Base-by-base conservation (phyloP, 768 basidiomycete species). In the Hydnomerulius pinastri region DNA sequence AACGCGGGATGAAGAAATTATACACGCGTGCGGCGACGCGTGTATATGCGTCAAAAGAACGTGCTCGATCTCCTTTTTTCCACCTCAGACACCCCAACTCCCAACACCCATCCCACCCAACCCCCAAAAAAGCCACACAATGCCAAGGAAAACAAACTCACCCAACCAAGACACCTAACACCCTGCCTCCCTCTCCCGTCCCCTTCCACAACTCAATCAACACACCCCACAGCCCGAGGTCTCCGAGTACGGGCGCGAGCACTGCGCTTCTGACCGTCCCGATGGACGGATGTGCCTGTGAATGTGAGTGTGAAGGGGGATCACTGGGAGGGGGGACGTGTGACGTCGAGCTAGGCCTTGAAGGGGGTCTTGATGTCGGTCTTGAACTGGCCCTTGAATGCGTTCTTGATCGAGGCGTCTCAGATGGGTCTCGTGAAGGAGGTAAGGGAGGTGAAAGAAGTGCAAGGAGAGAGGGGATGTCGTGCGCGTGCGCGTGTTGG, bases 171-270 rank as follows among this genome's bases (percentile, higher is more conserved):
- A 66, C 38, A 4, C 60, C 56, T 18, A 69, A 48, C 4, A 61
- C 53, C 48, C 41, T 67, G 11, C 35, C 55, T 5, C 49, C 54
- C 15, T 70, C 53, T 7, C 59, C 54, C 24, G 24, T 45, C 4
- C 43, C 41, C 28, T 60, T 62, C 65, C 65, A 66, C 60, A 66
- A 59, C 50, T 66, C 65, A 23, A 66, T 25, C 32, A 63, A 53
- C 10, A n/a, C 51, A 6, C 60, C 53, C 65, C 62, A 66, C 33
- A 62, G 55, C 7, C 46, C 43, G 45, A 63, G 37, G 11, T 39
- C 30, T 13, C 52, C 51, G 6, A 66, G 54, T 2, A 56, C 58
- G 1, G 65, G 57, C 10, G 56, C 60, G 12, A 66, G 25, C 28
- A 57, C 44, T 18, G n/a, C n/a, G n/a, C n/a, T n/a, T n/a, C n/a